Evolutionary conservation across 176 grass and related monocot genomes (phyloP).

Genomic region (Leersia perrieri): DNA sequence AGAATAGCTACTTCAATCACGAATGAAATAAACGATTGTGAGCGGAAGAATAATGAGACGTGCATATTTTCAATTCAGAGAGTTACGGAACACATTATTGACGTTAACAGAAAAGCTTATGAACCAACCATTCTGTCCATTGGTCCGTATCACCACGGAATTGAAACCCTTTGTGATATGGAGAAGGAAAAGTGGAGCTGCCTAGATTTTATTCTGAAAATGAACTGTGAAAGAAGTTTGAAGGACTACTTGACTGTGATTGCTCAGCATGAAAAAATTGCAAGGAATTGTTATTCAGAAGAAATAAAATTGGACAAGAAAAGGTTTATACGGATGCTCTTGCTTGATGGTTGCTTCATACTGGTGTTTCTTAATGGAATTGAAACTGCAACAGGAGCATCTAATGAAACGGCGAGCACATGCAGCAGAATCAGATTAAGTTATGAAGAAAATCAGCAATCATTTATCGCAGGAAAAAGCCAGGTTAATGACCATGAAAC

Average conservation of each 20-base stretch:
- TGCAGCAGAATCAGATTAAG: too few relatives aligned
- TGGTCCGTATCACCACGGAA: slow-evolving; percentile 3
- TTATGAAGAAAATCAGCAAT: too few relatives aligned
- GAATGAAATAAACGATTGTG: too few relatives aligned
- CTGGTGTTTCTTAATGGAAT: neutral
- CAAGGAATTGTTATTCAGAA: neutral
- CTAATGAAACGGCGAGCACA: too few relatives aligned
- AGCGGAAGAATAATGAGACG: too few relatives aligned
- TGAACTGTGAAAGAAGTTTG: neutral
- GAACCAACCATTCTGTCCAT: neutral
- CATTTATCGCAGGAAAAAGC: too few relatives aligned
- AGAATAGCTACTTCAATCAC: too few relatives aligned
- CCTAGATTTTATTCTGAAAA: neutral
- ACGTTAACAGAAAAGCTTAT: neutral
- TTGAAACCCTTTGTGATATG: neutral
- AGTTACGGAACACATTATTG: too few relatives aligned
- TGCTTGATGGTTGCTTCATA: neutral
- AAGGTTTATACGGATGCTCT: neutral
- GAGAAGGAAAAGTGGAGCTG: neutral
- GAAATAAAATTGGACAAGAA: neutral
- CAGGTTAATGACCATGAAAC: too few relatives aligned
- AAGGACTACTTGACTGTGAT: neutral
- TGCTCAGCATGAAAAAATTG: neutral
- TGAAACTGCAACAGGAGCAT: too few relatives aligned
- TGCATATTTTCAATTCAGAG: too few relatives aligned